Base-by-base conservation (phyloP, 345 rosid genomes). In the Syzygium aromaticum region DNA sequence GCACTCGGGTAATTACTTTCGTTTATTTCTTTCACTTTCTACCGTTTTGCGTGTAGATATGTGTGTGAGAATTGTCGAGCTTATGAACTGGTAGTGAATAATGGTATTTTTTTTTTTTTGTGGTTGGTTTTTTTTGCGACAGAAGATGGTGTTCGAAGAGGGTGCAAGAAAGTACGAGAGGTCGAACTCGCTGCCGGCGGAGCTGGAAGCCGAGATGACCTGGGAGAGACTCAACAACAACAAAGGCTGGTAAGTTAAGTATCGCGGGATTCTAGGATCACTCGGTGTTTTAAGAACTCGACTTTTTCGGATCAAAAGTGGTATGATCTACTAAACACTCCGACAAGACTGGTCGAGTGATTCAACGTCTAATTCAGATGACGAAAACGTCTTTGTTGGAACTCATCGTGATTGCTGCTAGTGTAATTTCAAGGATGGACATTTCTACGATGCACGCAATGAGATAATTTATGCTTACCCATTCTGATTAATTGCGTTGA, bases 191-290 rank as follows among this genome's bases (percentile, higher is more conserved):
- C 52, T 82, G 88, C 94, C 95, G 27, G 10, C 86, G 86, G 90
- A 87, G 85, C 64, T 52, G 78, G 90, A 89, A 52, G 43, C 51
- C 21, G 93, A 91, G 30, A 53, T 78, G 67, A 88, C 82, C 84
- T 77, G 90, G 86, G 95, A 93, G 89, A 78, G 87, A 7, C 51
- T 90, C 57, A 57, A 88, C 27, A 89, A 89, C 87, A 89, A 88
- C 89, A 89, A 87, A 87, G 95, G 95, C 86, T 95, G 98, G 98
- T 94, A 88, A 87, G 82, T 38, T 8, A 0, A 30, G 22, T 51
- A 27, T 16, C 13, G 9, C n/a, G 21, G 6, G 38, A 51, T 11
- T 38, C 46, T 73, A 73, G 9, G 82, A 61, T 59, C 67, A 3
- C 5, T 12, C 27, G 25, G 25, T n/a, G 43, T 52, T 12, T 13